Base-by-base conservation (phyloP, 2,329 filamentous ascomycete genomes). In the Hymenoscyphus fraxineus region DNA sequence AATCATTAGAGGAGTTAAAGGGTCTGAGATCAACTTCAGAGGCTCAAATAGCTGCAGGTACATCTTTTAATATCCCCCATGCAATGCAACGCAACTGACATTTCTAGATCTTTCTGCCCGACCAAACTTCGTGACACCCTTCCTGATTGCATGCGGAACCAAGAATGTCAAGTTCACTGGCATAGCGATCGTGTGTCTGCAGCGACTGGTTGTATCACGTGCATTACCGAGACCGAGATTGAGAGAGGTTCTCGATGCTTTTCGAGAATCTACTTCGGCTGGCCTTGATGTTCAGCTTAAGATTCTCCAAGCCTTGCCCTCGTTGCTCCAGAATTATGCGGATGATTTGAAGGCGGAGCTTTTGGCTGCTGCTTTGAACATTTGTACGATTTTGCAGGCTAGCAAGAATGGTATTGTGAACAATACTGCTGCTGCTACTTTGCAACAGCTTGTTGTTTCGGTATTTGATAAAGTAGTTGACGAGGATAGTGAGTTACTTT, bases 351-450 rank as follows among this genome's bases (percentile, higher is more conserved):
- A 89, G 65, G 92, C 91, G 1, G 90, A 94, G 65, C 80, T 96
- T 40, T 82, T 99, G 47, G 90, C 92, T 35, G 92, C 87, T 10
- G 87, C 91, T 0, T 79, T 99, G 69, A 93, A 96, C 75, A 92
- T 97, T 74, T 98, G 95, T 78, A 95, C 95, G 66, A 89, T 92
- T 60, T 79, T 99, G 59, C 93, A 98, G 77, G 89, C 87, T 64
- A 95, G 91, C 77, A 98, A 97, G 78, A 96, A 93, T 79, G 87
- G 89, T 32, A 93, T 96, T 60, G 93, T 99, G 71, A 96, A 94
- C 74, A 96, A 96, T 72, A 98, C 96, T 0, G 95, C 95, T 10
- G 92, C 94, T 32, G 95, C 95, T n/a, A 98, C 95, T 1, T 80
- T 99, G 62, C 94, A 97, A 77, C 95, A 98, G 76, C 84, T 99